These are phyloP conservation scores for Botrytis fragariae DNA, from an alignment of 2,329 filamentous ascomycete genomes.

Conservation along the genomic window DNA sequence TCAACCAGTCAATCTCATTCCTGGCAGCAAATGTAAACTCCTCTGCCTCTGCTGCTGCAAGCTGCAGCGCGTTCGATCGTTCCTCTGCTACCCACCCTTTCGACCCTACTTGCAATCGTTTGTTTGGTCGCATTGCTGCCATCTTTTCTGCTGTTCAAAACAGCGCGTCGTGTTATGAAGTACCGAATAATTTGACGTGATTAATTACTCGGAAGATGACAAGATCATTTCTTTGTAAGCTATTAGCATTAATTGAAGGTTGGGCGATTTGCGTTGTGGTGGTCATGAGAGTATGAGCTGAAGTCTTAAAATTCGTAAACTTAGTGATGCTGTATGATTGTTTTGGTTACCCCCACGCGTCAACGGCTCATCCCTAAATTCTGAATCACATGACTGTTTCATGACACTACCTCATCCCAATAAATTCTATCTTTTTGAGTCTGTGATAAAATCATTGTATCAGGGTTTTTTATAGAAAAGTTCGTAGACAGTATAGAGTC, in stretches of 20 bases:
- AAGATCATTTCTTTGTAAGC: slow-evolving; percentile 31
- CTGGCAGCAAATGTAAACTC: slow-evolving; percentile 90
- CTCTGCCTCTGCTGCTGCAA: slow-evolving; percentile 79
- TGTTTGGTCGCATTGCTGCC: slow-evolving; percentile 39
- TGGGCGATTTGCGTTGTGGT: slow-evolving; percentile 20
- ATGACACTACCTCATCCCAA: background rate
- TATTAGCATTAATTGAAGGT: background rate
- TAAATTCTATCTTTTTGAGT: background rate
- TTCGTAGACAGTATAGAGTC: background rate
- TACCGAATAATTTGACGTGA: slow-evolving; percentile 13
- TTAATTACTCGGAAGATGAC: slow-evolving; percentile 23
- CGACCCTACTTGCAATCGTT: slow-evolving; percentile 73
- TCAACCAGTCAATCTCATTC: slow-evolving; percentile 96
- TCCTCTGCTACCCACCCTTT: slow-evolving; percentile 83
- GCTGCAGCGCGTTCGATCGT: slow-evolving; percentile 70
- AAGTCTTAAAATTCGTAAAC: slow-evolving; percentile 19
- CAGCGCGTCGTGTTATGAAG: slow-evolving; percentile 33
- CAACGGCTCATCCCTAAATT: background rate
- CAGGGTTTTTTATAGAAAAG: background rate
- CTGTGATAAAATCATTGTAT: background rate
- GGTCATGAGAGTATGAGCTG: slow-evolving; percentile 22
- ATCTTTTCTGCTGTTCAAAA: slow-evolving; percentile 36
- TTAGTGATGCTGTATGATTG: slow-evolving; percentile 27
- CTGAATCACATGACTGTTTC: background rate
- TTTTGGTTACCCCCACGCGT: slow-evolving; percentile 22